These are phyloP conservation scores for Nitzschia sp. DNA, from an alignment of 108 stramenopile genomes.

Conservation along the genomic window DNA sequence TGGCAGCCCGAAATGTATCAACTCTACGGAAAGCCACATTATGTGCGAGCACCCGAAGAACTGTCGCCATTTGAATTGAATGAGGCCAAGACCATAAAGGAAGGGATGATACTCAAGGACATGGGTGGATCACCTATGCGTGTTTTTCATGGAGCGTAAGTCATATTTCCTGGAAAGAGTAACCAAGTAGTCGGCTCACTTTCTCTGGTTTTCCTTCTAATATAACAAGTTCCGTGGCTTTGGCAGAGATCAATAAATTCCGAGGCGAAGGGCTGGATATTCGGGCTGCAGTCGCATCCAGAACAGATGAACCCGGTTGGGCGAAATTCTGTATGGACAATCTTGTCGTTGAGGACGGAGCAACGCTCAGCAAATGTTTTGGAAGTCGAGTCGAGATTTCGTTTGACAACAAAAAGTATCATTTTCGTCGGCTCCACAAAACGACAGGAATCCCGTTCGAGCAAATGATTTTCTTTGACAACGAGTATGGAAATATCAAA, in stretches of 20 bases:
- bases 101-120: constrained; percentile 31
- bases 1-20: constrained; percentile 67
- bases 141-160: constrained; percentile 54
- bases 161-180: background rate
- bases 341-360: constrained; percentile 46
- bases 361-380: constrained; percentile 49
- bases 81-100: constrained; percentile 19
- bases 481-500: constrained; percentile 74
- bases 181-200: background rate
- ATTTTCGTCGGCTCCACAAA: constrained; percentile 62
- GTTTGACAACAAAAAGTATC: constrained; percentile 55
- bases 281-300: constrained; percentile 69
- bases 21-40: constrained; percentile 35
- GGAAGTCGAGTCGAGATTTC: constrained; percentile 53
- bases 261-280: constrained; percentile 36
- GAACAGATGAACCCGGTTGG: constrained; percentile 78
- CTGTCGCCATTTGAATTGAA: constrained; percentile 11
- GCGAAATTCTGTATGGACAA: constrained; percentile 67
- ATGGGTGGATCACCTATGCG: constrained; percentile 26
- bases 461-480: constrained; percentile 91
- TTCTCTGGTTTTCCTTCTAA: no score
- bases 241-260: constrained; percentile 59
- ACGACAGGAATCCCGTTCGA: constrained; percentile 67
- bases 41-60: constrained; percentile 6
- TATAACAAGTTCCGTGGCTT: constrained; percentile 38